These are phyloP conservation scores for Salix dunnii DNA, from an alignment of 345 rosid genomes.

Conservation along the genomic window DNA sequence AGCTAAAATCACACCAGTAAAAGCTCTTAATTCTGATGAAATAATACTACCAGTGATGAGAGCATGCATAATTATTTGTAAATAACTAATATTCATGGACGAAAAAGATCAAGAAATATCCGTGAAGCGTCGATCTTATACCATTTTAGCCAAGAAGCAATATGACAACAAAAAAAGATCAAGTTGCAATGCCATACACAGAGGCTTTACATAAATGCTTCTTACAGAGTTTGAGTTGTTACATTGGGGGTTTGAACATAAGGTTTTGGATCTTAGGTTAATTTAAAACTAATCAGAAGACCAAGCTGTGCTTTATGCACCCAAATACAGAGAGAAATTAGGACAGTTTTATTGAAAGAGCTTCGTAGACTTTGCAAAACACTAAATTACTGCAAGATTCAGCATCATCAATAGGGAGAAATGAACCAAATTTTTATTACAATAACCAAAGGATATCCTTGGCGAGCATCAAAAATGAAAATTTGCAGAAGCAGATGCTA, in stretches of 20 bases:
- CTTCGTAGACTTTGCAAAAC: background rate
- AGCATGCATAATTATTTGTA: too few species aligned
- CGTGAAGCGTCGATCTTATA: too few species aligned
- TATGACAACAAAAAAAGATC: too few species aligned
- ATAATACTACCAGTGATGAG: too few species aligned
- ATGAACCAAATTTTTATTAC: background rate
- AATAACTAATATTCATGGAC: too few species aligned
- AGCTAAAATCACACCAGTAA: too few species aligned
- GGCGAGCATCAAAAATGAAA: background rate
- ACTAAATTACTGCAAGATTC: background rate
- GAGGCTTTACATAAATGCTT: background rate
- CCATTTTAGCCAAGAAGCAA: too few species aligned
- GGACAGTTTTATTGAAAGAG: too few species aligned
- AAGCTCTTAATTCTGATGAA: too few species aligned
- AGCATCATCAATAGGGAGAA: background rate
- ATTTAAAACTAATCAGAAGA: background rate
- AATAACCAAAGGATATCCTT: background rate
- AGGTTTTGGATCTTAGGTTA: background rate
- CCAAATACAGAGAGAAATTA: background rate
- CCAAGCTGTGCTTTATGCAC: background rate
- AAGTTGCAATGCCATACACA: background rate
- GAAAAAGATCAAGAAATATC: too few species aligned
- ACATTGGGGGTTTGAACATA: background rate
- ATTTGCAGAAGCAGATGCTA: background rate
- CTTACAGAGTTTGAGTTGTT: background rate